phyloP scores from a whole-genome alignment of 345 rosid genomes.

The Citrus trifoliata region DNA sequence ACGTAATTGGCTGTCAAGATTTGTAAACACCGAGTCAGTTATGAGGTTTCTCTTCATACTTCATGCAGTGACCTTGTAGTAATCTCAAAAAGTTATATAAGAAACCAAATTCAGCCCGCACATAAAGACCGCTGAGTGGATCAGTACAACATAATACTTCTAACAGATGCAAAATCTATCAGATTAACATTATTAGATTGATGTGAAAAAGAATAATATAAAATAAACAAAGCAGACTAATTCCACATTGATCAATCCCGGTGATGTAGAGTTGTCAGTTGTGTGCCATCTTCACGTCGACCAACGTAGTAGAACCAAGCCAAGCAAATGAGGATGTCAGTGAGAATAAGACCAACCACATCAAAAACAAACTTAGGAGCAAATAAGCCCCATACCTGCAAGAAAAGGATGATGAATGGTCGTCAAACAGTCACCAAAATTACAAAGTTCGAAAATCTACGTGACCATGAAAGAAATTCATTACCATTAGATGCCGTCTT shows the following conservation, averaged over 20 bases:
- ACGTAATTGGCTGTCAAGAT: no score
- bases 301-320: conserved; percentile 52
- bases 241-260: not conserved
- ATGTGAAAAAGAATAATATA: not conserved
- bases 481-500: conserved; percentile 91
- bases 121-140: not conserved
- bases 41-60: not conserved
- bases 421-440: not conserved
- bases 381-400: conserved; percentile 95
- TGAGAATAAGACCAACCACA: conserved; percentile 63
- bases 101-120: not conserved
- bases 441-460: not conserved
- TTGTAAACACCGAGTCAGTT: not conserved
- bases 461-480: not conserved
- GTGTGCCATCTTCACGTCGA: conserved; percentile 1
- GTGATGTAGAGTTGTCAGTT: not conserved
- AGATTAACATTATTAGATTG: no score
- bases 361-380: conserved; percentile 92
- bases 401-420: not conserved
- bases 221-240: not conserved
- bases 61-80: not conserved
- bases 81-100: not conserved
- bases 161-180: no score
- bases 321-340: conserved; percentile 58
- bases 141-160: not conserved